Conservation (phyloP, 768 basidiomycete genomes). For the Mrakia blollopis region DNA sequence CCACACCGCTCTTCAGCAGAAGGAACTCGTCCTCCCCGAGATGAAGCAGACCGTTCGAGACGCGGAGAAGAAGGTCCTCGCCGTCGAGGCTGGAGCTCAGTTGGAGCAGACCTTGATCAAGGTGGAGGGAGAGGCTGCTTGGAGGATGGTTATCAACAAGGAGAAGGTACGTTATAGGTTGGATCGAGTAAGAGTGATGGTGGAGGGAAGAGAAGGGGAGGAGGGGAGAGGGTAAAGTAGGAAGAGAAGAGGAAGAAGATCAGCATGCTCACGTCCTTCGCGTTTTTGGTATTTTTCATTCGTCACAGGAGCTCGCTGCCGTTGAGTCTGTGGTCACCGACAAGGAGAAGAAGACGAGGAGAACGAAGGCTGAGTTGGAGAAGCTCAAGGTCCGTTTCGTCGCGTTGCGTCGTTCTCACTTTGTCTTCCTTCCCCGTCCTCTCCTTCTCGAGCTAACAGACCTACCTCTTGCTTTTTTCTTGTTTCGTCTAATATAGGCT, state of each 20-base stretch:
- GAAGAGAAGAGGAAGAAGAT: background rate
- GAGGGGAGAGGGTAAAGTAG: too few species aligned
- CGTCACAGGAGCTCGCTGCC: conserved; percentile 54
- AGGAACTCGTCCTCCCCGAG: conserved; percentile 73
- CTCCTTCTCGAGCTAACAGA: background rate
- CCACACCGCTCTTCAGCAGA: conserved; percentile 59
- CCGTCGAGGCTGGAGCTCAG: conserved; percentile 65
- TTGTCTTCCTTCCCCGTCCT: too few species aligned
- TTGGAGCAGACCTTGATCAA: conserved; percentile 62
- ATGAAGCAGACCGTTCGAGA: conserved; percentile 61
- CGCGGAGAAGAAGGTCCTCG: conserved; percentile 63
- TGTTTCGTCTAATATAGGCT: background rate
- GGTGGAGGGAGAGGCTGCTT: conserved; percentile 49
- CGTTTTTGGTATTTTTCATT: background rate
- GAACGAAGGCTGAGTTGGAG: conserved; percentile 49
- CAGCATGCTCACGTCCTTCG: background rate
- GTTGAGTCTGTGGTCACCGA: conserved; percentile 68
- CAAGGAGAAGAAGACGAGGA: conserved; percentile 48
- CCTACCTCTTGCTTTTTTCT: background rate
- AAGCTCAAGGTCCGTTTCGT: conserved; percentile 35
- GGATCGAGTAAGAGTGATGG: too few species aligned
- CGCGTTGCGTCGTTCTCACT: too few species aligned
- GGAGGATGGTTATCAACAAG: conserved; percentile 74
- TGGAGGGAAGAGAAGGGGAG: too few species aligned
- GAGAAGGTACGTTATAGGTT: conserved; percentile 52